phyloP scores from a whole-genome alignment of 345 rosid genomes.

The Citrus reticulata region DNA sequence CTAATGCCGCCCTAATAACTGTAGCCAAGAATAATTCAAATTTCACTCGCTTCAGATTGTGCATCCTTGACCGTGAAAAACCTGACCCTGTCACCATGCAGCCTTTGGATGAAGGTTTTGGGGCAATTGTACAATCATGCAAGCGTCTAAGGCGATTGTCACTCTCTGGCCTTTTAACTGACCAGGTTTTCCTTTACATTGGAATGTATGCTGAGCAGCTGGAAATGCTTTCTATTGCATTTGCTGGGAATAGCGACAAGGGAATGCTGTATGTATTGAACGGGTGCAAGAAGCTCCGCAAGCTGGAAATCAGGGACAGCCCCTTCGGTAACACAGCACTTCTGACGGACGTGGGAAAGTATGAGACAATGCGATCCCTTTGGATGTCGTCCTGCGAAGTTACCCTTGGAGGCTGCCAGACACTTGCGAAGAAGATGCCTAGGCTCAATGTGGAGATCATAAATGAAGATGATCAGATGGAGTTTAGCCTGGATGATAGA shows the following conservation, averaged over 20 bases:
- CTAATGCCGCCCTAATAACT: slow-evolving; percentile 81
- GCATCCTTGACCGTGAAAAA: slow-evolving; percentile 70
- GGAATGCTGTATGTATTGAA: slow-evolving; percentile 84
- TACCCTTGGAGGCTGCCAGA: slow-evolving; percentile 87
- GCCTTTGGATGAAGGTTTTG: slow-evolving; percentile 94
- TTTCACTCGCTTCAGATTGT: slow-evolving; percentile 77
- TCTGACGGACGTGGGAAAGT: slow-evolving; percentile 74
- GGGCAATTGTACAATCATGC: slow-evolving; percentile 83
- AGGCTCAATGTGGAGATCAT: slow-evolving; percentile 86
- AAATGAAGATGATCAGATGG: slow-evolving; percentile 49
- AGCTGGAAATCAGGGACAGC: slow-evolving; percentile 86
- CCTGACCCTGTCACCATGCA: slow-evolving; percentile 66
- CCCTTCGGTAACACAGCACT: slow-evolving; percentile 89
- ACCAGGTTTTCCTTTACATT: slow-evolving; percentile 77
- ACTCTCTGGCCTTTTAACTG: slow-evolving; percentile 71
- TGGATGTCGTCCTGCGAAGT: slow-evolving; percentile 99
- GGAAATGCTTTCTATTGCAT: slow-evolving; percentile 95
- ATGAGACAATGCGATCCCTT: slow-evolving; percentile 99
- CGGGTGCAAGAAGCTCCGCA: slow-evolving; percentile 85
- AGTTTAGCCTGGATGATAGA: slow-evolving; percentile 27
- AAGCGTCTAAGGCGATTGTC: slow-evolving; percentile 72
- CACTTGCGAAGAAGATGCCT: slow-evolving; percentile 64
- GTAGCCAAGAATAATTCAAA: slow-evolving; percentile 82
- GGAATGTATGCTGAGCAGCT: slow-evolving; percentile 82
- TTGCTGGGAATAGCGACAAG: slow-evolving; percentile 82